Conservation (phyloP, 2,329 filamentous ascomycete species). For the Cordyceps fumosorosea region DNA sequence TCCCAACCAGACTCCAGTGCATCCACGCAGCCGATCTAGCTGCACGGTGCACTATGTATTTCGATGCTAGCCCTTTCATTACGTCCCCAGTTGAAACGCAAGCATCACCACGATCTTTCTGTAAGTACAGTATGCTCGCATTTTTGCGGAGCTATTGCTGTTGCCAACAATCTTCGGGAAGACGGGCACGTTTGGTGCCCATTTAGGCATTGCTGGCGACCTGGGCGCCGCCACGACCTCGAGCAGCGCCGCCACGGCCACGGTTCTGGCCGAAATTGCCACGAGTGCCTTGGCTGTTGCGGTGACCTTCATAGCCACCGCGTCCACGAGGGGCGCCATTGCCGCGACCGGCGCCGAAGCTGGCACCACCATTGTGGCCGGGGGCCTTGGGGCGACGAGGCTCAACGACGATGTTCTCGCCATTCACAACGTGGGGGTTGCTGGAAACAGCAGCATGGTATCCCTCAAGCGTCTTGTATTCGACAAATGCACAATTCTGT, state of each 20-base stretch:
- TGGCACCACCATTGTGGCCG: conserved; percentile 59
- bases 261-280: conserved; percentile 62
- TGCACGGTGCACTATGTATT: not conserved
- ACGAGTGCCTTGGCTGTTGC: conserved; percentile 61
- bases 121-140: not conserved
- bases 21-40: not conserved
- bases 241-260: conserved; percentile 59
- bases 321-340: conserved; percentile 57
- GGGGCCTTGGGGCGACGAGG: conserved; percentile 74
- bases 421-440: conserved; percentile 81
- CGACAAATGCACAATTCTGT: conserved; percentile 94
- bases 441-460: conserved; percentile 77
- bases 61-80: conserved; percentile 4
- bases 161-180: not conserved
- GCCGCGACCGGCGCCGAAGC: conserved; percentile 57
- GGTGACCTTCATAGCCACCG: conserved; percentile 62
- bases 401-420: conserved; percentile 79
- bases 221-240: conserved; percentile 56
- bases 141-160: not conserved
- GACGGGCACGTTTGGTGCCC: conserved; percentile 6
- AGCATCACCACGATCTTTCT: not conserved
- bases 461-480: conserved; percentile 74
- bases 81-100: not conserved
- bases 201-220: conserved; percentile 41
- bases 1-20: conserved; percentile 14